Conservation (phyloP, 768 basidiomycete species). For the Hypholoma sublateritium region DNA sequence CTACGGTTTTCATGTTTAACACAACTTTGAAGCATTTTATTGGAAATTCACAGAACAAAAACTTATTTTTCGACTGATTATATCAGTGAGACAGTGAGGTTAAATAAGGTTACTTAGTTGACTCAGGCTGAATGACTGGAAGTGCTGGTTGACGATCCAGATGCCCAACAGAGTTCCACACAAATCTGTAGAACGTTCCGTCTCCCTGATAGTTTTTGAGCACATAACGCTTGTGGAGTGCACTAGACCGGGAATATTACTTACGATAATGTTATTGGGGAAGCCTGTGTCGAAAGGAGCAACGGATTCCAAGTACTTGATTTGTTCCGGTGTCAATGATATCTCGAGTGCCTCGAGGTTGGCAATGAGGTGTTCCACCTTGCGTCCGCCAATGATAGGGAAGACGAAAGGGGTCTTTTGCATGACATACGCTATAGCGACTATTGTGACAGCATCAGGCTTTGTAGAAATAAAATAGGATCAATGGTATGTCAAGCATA, state of each 20-base stretch:
- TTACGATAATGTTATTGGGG: conserved; percentile 32
- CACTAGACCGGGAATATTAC: conserved; percentile 5
- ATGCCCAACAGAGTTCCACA: conserved; percentile 11
- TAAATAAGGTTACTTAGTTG: background rate
- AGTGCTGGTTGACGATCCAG: conserved; percentile 13
- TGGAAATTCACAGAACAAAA: too few species aligned
- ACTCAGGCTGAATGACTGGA: conserved; percentile 4
- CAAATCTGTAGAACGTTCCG: conserved; percentile 11
- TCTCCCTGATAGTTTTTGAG: conserved; percentile 3
- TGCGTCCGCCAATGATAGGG: conserved; percentile 51
- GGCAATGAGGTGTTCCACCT: conserved; percentile 47
- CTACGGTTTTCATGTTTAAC: too few species aligned
- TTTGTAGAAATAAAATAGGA: background rate
- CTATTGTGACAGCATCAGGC: conserved; percentile 18
- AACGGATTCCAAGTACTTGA: conserved; percentile 41
- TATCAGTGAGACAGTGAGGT: too few species aligned
- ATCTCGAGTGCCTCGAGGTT: conserved; percentile 54
- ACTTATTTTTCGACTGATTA: too few species aligned
- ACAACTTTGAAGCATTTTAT: too few species aligned
- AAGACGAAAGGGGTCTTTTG: conserved; percentile 55
- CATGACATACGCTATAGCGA: conserved; percentile 55
- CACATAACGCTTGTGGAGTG: background rate
- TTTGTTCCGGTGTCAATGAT: conserved; percentile 42
- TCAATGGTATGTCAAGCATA: conserved; percentile 23
- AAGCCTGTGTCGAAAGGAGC: conserved; percentile 49